phyloP scores from a whole-genome alignment of 805 yeast species.

The Candida vartiovaarae region DNA sequence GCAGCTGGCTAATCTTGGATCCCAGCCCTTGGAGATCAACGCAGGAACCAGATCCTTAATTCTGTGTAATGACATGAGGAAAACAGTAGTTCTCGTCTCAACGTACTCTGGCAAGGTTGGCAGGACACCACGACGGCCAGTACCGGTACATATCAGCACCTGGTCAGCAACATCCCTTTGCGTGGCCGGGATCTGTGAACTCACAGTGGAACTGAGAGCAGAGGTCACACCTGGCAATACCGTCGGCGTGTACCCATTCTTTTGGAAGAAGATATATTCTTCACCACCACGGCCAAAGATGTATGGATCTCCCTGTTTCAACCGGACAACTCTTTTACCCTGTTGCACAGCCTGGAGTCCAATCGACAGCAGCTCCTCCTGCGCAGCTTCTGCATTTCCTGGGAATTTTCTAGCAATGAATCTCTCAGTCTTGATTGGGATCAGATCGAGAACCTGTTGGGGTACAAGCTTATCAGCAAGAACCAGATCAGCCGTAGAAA shows the following conservation, averaged over 20 bases:
- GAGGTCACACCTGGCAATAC: conserved; percentile 89
- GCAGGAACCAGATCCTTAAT: conserved; percentile 42
- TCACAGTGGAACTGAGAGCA: conserved; percentile 81
- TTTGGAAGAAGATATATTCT: conserved; percentile 63
- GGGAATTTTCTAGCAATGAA: conserved; percentile 93
- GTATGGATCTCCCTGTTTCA: conserved; percentile 96
- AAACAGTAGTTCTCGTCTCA: conserved; percentile 69
- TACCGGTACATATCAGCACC: conserved; percentile 88
- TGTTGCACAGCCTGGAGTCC: conserved; percentile 58
- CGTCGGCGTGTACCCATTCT: conserved; percentile 60
- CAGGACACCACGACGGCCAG: conserved; percentile 79
- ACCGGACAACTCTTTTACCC: conserved; percentile 77
- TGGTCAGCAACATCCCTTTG: conserved; percentile 91
- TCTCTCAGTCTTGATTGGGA: conserved; percentile 68
- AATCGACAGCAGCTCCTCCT: conserved; percentile 66
- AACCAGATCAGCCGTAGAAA: conserved; percentile 73
- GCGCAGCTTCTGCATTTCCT: conserved; percentile 93
- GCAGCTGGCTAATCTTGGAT: conserved; percentile 67
- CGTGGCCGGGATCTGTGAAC: conserved; percentile 81
- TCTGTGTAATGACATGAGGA: conserved; percentile 86
- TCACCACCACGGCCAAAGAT: conserved; percentile 97
- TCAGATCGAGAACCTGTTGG: conserved; percentile 70
- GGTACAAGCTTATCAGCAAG: conserved; percentile 93
- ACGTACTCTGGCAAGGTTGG: conserved; percentile 76
- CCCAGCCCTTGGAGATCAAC: conserved; percentile 58